Conservation (phyloP, 495 filamentous ascomycete species). For the Paragyromitra xinjiangensis region DNA sequence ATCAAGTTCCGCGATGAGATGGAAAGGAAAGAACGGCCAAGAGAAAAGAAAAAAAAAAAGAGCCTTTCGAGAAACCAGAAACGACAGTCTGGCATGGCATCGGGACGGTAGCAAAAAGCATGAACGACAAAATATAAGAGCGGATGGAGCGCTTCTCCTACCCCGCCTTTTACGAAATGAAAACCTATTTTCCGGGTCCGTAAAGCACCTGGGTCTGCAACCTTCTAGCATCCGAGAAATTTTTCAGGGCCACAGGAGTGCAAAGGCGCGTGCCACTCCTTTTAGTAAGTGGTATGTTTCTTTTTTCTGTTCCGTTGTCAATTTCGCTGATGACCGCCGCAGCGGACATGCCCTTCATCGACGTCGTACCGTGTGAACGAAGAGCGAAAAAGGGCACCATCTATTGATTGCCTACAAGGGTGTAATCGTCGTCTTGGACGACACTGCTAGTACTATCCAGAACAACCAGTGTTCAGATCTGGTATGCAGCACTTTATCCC, state of each 20-base stretch:
- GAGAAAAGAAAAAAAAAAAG: neutral
- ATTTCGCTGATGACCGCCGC: slow-evolving; percentile 32
- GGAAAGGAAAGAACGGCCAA: slow-evolving; percentile 24
- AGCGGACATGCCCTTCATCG: slow-evolving; percentile 18
- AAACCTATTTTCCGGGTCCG: slow-evolving; percentile 44
- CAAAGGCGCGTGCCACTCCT: slow-evolving; percentile 47
- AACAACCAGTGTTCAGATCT: slow-evolving; percentile 41
- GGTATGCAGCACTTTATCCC: slow-evolving; percentile 37
- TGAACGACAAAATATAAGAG: slow-evolving; percentile 33
- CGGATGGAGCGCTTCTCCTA: slow-evolving; percentile 54
- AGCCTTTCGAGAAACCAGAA: slow-evolving; percentile 24
- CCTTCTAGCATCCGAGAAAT: neutral
- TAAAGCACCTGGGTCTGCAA: slow-evolving; percentile 17
- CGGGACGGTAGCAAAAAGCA: slow-evolving; percentile 28
- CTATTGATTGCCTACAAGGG: slow-evolving; percentile 44
- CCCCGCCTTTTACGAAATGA: slow-evolving; percentile 55
- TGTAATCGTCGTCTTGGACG: slow-evolving; percentile 10
- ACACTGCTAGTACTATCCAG: slow-evolving; percentile 5
- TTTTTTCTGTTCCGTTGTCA: slow-evolving; percentile 43
- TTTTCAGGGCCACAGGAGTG: slow-evolving; percentile 35
- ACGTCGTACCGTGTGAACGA: slow-evolving; percentile 9
- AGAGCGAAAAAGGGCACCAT: slow-evolving; percentile 7
- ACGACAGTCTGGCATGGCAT: slow-evolving; percentile 26
- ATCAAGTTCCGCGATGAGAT: slow-evolving; percentile 28
- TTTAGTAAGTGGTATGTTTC: slow-evolving; percentile 26